These are phyloP conservation scores for Ballota nigra DNA, from an alignment of 257 asterid species.

Conservation along the genomic window DNA sequence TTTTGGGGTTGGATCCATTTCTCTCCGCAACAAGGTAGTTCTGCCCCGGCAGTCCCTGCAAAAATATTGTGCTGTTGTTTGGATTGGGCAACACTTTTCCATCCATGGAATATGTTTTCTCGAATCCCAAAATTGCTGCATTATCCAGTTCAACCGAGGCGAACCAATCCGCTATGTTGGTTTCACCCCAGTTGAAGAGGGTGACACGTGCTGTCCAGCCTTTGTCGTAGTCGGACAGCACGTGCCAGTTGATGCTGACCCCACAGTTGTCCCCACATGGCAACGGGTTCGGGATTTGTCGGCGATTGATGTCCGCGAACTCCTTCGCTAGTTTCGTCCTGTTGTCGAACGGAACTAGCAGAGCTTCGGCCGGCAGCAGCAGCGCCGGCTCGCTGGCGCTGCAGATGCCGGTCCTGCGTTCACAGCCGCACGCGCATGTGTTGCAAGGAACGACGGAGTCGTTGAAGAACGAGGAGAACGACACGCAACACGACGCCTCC, in stretches of 20 bases:
- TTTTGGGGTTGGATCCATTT: conserved; percentile 53
- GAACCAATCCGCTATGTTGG: conserved; percentile 50
- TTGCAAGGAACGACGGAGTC: conserved; percentile 71
- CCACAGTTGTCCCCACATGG: conserved; percentile 79
- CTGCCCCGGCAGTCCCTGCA: conserved; percentile 44
- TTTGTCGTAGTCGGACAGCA: conserved; percentile 40
- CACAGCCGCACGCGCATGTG: conserved; percentile 77
- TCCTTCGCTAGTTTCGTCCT: conserved; percentile 36
- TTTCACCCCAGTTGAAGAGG: conserved; percentile 63
- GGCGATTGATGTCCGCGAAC: conserved; percentile 21
- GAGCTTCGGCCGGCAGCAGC: conserved; percentile 55
- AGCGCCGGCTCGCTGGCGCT: conserved; percentile 48
- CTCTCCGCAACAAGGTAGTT: conserved; percentile 47
- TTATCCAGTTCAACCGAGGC: conserved; percentile 50
- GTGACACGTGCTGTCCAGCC: conserved; percentile 78
- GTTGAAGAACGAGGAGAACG: conserved; percentile 67
- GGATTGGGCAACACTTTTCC: conserved; percentile 37
- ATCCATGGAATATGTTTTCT: conserved; percentile 53
- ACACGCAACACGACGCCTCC: conserved; percentile 58
- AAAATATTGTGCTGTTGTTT: conserved; percentile 43
- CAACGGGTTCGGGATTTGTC: conserved; percentile 43
- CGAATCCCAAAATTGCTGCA: conserved; percentile 57
- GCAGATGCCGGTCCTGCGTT: conserved; percentile 24
- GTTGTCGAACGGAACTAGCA: conserved; percentile 60
- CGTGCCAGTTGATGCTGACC: conserved; percentile 71